Percentiles rank a stretch among this genome's conserved stretches.
These are phyloP conservation scores for Brassica cretica DNA, from an alignment of 345 rosid species.

Conservation along the genomic window DNA sequence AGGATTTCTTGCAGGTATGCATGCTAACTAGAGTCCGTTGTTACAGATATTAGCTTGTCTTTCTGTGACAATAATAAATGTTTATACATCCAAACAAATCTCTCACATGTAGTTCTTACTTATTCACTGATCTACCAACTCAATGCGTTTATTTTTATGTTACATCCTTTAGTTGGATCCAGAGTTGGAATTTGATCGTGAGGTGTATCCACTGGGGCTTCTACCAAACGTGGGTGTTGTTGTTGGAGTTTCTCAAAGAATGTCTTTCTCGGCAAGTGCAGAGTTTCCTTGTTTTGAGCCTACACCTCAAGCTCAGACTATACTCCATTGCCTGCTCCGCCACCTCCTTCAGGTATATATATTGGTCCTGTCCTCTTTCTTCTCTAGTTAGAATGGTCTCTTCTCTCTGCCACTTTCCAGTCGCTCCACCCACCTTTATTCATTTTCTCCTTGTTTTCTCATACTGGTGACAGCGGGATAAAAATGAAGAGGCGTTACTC, in stretches of 20 bases:
- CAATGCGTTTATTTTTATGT: neutral
- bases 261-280: slow-evolving; percentile 96
- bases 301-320: slow-evolving; percentile 96
- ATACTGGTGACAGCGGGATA: slow-evolving; percentile 65
- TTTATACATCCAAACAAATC: neutral
- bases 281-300: slow-evolving; percentile 99
- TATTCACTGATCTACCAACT: slow-evolving; percentile 6
- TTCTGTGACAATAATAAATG: slow-evolving; percentile 1
- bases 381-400: slow-evolving; percentile 2
- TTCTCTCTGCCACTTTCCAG: slow-evolving; percentile 6
- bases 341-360: slow-evolving; percentile 92
- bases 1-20: slow-evolving; percentile 93
- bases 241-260: slow-evolving; percentile 93
- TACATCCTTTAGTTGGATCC: slow-evolving; percentile 79
- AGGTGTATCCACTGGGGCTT: slow-evolving; percentile 94
- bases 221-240: slow-evolving; percentile 95
- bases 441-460: slow-evolving; percentile 23
- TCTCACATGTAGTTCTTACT: neutral
- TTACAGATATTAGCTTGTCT: slow-evolving; percentile 7
- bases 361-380: slow-evolving; percentile 16
- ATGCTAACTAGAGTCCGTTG: slow-evolving; percentile 7
- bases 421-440: slow-evolving; percentile 4
- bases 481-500: slow-evolving; percentile 80
- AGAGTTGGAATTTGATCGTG: slow-evolving; percentile 96
- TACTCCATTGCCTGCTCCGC: slow-evolving; percentile 92